Conservation (phyloP, 257 asterid genomes). For the Solanum raphanifolium region DNA sequence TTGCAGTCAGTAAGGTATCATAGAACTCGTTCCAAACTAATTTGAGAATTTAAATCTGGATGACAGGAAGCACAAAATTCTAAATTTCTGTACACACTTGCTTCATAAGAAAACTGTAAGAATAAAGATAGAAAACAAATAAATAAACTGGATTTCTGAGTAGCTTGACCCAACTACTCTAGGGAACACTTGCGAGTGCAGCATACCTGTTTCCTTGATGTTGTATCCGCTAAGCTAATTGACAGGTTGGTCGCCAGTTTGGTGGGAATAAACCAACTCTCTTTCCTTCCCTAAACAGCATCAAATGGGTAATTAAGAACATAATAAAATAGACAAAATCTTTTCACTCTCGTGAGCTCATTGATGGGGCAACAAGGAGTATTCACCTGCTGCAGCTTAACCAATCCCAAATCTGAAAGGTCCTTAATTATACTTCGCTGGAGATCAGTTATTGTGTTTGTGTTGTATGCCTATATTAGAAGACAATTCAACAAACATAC, state of each 20-base stretch:
- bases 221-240: constrained; percentile 83
- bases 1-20: not conserved
- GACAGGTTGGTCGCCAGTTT: constrained; percentile 95
- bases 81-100: not conserved
- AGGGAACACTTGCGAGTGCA: not conserved
- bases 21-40: not conserved
- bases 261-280: constrained; percentile 95
- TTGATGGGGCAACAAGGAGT: constrained; percentile 1
- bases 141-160: not conserved
- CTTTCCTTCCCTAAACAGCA: constrained; percentile 68
- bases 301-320: not conserved
- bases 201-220: constrained; percentile 77
- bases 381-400: constrained; percentile 88
- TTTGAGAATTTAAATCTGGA: not conserved
- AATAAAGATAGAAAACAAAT: not conserved
- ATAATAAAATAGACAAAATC: not conserved
- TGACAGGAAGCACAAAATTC: not conserved
- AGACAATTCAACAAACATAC: not conserved
- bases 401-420: constrained; percentile 89
- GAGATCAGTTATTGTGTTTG: constrained; percentile 59
- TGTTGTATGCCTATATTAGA: constrained; percentile 68
- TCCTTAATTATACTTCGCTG: constrained; percentile 70
- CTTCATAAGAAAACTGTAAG: not conserved
- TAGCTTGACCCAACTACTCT: not conserved
- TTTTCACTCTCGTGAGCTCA: not conserved